Percentiles rank a stretch among this genome's conserved stretches.
phyloP scores from a whole-genome alignment of 371 early-diverging fungal genomes.

The Dentiscutata heterogama region DNA sequence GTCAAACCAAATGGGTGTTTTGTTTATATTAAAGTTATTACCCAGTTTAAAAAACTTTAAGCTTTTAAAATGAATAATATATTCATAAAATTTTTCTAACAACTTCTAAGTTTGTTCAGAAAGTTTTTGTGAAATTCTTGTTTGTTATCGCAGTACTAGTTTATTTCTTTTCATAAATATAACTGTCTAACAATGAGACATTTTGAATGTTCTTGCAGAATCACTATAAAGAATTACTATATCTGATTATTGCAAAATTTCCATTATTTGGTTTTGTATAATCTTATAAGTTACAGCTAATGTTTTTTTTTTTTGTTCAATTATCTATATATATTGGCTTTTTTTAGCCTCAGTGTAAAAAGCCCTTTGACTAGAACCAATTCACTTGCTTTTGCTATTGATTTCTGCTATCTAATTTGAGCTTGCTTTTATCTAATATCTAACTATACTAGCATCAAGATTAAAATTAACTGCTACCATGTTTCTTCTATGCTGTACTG shows the following conservation, averaged over 20 bases:
- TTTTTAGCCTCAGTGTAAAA: slow-evolving; percentile 17
- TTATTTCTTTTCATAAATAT: slow-evolving; percentile 19
- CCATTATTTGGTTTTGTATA: background rate
- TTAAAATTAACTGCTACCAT: background rate
- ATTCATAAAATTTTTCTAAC: background rate
- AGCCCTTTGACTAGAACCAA: slow-evolving; percentile 32
- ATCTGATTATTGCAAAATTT: slow-evolving; percentile 13
- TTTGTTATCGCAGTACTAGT: background rate
- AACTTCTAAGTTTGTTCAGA: background rate
- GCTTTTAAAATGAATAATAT: background rate
- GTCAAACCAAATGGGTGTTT: slow-evolving; percentile 10
- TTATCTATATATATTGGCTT: background rate
- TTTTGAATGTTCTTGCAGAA: background rate
- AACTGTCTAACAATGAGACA: background rate
- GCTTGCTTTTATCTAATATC: slow-evolving; percentile 22
- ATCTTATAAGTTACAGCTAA: background rate
- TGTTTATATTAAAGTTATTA: slow-evolving; percentile 5
- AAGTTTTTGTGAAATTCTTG: background rate
- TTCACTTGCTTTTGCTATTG: background rate
- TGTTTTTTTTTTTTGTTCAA: background rate
- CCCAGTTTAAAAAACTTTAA: background rate
- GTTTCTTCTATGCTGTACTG: slow-evolving; percentile 29
- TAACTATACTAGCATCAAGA: slow-evolving; percentile 14
- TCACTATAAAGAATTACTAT: slow-evolving; percentile 11
- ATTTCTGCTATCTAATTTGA: background rate